These are phyloP conservation scores for Populus tremula DNA, from an alignment of 345 rosid genomes.

Conservation along the genomic window DNA sequence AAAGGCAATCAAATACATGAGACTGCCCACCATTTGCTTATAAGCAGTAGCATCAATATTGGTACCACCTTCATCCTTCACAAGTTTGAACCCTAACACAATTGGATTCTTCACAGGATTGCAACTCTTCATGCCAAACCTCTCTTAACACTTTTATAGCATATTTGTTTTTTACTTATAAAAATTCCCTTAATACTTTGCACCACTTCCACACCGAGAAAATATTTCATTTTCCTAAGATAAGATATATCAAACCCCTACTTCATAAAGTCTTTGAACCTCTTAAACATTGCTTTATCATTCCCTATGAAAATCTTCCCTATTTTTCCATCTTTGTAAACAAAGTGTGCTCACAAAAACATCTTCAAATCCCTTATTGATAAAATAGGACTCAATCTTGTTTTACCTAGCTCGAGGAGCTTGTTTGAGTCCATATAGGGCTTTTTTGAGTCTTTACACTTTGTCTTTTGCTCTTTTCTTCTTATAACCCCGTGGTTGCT, in stretches of 20 bases:
- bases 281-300: background rate
- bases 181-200: background rate
- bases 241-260: background rate
- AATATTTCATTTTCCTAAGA: background rate
- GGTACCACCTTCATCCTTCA: background rate
- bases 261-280: background rate
- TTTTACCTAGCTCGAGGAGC: background rate
- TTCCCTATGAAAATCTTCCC: background rate
- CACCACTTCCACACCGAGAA: background rate
- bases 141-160: background rate
- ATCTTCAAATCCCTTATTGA: background rate
- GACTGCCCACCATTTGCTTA: background rate
- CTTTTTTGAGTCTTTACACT: background rate
- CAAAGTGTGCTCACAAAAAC: background rate
- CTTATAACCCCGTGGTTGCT: background rate
- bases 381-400: background rate
- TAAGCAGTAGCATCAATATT: background rate
- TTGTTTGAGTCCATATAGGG: background rate
- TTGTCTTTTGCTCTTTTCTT: background rate
- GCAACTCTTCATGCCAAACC: background rate
- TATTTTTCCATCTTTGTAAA: background rate
- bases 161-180: background rate
- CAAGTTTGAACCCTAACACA: background rate
- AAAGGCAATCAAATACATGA: background rate
- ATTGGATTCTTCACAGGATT: background rate